Evolutionary conservation across 768 basidiomycete genomes (phyloP).

Genomic region (Suillus decipiens): DNA sequence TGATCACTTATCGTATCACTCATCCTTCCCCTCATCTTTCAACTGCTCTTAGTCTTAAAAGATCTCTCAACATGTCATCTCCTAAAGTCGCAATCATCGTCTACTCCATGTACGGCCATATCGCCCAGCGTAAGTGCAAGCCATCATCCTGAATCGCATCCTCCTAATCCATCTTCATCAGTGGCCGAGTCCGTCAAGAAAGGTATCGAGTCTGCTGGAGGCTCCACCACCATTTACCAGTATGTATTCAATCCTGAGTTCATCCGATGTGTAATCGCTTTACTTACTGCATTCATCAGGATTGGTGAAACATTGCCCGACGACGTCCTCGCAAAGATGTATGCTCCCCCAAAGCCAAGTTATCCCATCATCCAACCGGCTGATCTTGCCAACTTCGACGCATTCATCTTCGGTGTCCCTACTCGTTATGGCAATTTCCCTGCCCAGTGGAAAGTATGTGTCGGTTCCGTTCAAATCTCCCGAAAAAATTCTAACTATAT

Average conservation of each 20-base stretch:
- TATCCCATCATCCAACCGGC: conserved; percentile 68
- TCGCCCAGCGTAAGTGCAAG: conserved; percentile 55
- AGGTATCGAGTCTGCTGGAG: conserved; percentile 52
- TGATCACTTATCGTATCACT: neutral
- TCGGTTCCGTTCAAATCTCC: conserved; percentile 9
- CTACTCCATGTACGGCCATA: conserved; percentile 76
- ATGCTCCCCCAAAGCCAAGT: conserved; percentile 68
- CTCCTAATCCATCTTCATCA: conserved; percentile 29
- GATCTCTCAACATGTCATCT: conserved; percentile 42
- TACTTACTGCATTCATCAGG: conserved; percentile 35
- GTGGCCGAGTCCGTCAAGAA: conserved; percentile 58
- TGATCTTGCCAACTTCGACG: conserved; percentile 63
- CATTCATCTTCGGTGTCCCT: conserved; percentile 73
- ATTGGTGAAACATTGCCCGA: conserved; percentile 77
- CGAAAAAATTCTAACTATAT: conserved; percentile 10
- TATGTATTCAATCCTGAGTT: conserved; percentile 29
- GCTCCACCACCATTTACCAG: conserved; percentile 56
- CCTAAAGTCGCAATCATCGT: conserved; percentile 71
- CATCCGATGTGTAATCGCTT: neutral
- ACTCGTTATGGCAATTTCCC: conserved; percentile 83
- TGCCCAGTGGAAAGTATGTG: conserved; percentile 71
- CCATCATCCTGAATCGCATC: neutral
- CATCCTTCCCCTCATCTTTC: conserved; percentile 6
- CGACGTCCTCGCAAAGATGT: conserved; percentile 67
- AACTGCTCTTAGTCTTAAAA: neutral